These are phyloP conservation scores for Loxodes magnus DNA, from an alignment of 73 alveolate genomes.

Conservation along the genomic window DNA sequence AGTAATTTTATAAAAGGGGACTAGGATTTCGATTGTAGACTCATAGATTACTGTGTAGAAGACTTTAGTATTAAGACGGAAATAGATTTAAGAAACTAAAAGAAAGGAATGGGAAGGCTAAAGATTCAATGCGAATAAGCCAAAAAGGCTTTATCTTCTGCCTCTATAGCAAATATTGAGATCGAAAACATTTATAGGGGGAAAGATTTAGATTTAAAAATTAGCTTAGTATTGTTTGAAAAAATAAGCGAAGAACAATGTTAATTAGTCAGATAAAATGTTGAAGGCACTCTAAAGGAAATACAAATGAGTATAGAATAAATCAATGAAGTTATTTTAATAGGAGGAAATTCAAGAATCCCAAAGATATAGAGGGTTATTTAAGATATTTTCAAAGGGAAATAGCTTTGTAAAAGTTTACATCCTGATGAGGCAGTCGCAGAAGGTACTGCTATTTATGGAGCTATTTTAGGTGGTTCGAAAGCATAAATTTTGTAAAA, in stretches of 20 bases:
- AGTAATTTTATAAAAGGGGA: background rate
- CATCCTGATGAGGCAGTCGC: slow-evolving; percentile 95
- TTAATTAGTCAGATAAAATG: slow-evolving; percentile 38
- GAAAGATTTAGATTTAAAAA: slow-evolving; percentile 42
- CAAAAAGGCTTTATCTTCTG: slow-evolving; percentile 67
- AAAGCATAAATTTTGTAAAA: slow-evolving; percentile 25
- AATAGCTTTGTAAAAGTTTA: slow-evolving; percentile 47
- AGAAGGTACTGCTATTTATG: slow-evolving; percentile 50
- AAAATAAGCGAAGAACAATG: slow-evolving; percentile 51
- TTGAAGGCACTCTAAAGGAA: slow-evolving; percentile 49
- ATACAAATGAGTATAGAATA: slow-evolving; percentile 43
- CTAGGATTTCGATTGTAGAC: background rate
- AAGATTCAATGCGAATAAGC: slow-evolving; percentile 75
- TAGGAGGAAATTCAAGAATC: slow-evolving; percentile 73
- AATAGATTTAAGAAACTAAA: slow-evolving; percentile 28
- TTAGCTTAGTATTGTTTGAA: slow-evolving; percentile 67
- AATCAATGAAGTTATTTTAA: slow-evolving; percentile 60
- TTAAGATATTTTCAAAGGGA: slow-evolving; percentile 65
- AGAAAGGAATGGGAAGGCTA: slow-evolving; percentile 69
- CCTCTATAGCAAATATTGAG: slow-evolving; percentile 53
- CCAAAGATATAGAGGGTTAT: slow-evolving; percentile 49
- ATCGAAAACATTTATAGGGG: slow-evolving; percentile 68
- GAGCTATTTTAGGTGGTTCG: slow-evolving; percentile 27
- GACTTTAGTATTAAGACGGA: background rate
- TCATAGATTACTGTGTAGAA: background rate